Conservation (phyloP, 805 yeast species). For the Kodamaea kakaduensis region DNA sequence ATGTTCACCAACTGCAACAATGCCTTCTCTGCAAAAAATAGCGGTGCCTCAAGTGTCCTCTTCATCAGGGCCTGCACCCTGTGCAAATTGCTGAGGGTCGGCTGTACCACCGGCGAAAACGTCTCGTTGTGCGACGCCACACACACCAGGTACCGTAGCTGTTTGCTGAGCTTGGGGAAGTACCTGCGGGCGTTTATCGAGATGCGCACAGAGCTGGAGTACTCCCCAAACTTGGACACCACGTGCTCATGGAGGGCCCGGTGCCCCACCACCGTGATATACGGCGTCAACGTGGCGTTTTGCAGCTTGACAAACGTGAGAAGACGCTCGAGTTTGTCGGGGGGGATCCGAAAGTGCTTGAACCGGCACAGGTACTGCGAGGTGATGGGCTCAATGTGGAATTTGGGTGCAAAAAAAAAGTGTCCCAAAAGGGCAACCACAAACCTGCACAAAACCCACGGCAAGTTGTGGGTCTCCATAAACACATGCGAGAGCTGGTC, state of each 20-base stretch:
- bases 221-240: slow-evolving; percentile 7
- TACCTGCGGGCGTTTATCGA: slow-evolving; percentile 9
- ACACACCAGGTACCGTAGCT: slow-evolving; percentile 7
- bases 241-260: slow-evolving; percentile 5
- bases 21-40: slow-evolving; percentile 8
- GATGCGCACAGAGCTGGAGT: slow-evolving; percentile 7
- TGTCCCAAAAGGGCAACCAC: slow-evolving; percentile 1
- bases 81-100: slow-evolving; percentile 1
- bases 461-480: slow-evolving; percentile 3
- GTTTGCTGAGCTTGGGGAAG: slow-evolving; percentile 5
- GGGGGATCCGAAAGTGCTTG: slow-evolving; percentile 3
- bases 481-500: slow-evolving; percentile 6
- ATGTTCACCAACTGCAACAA: slow-evolving; percentile 6
- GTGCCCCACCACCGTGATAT: slow-evolving; percentile 8
- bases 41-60: slow-evolving; percentile 6
- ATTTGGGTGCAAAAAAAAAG: slow-evolving; percentile 5
- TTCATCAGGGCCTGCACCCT: slow-evolving; percentile 4
- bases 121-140: slow-evolving; percentile 6
- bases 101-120: slow-evolving; percentile 1
- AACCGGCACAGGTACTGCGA: slow-evolving; percentile 6
- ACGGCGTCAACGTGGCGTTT: slow-evolving; percentile 7
- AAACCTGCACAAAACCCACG: slow-evolving; percentile 5
- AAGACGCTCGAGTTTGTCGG: slow-evolving; percentile 1
- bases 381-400: slow-evolving; percentile 4
- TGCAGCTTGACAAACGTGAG: slow-evolving; percentile 5